Evolutionary conservation across 176 grass and related monocot genomes (phyloP).

Genomic region (sorghum (Sorghum bicolor)): DNA sequence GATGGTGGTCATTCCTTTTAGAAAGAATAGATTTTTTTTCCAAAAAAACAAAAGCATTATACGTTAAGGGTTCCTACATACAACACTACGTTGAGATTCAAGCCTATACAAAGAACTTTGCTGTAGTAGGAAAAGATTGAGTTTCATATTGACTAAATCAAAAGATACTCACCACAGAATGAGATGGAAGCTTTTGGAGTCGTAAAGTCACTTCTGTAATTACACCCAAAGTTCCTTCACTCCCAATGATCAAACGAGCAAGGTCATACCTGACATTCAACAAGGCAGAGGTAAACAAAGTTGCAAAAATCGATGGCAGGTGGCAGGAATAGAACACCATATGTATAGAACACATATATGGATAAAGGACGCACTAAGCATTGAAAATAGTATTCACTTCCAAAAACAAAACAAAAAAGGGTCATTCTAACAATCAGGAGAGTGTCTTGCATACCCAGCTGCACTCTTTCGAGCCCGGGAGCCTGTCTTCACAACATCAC

Average conservation of each 20-base stretch:
- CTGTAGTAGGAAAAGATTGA: neutral
- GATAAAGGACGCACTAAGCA: slow-evolving; percentile 20
- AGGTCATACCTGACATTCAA: slow-evolving; percentile 81
- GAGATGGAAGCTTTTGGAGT: slow-evolving; percentile 86
- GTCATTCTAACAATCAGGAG: slow-evolving; percentile 19
- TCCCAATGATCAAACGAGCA: slow-evolving; percentile 89
- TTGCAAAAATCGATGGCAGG: neutral
- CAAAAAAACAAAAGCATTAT: neutral
- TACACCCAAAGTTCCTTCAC: slow-evolving; percentile 92
- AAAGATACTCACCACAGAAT: slow-evolving; percentile 73
- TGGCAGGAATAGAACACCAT: neutral
- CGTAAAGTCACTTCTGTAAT: slow-evolving; percentile 97
- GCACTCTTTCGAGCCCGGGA: slow-evolving; percentile 93
- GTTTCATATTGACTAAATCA: neutral
- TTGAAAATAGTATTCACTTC: neutral
- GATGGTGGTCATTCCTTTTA: neutral
- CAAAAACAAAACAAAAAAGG: neutral
- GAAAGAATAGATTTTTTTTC: neutral
- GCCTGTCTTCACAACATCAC: slow-evolving; percentile 81
- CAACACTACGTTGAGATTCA: neutral
- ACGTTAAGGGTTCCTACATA: neutral
- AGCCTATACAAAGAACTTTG: neutral
- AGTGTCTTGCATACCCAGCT: slow-evolving; percentile 68
- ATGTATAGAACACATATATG: neutral
- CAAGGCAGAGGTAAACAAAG: neutral